Percentiles rank a stretch among this genome's conserved stretches.
Evolutionary conservation across 805 yeast species (phyloP).

Genomic region (Myxozyma neotropica): DNA sequence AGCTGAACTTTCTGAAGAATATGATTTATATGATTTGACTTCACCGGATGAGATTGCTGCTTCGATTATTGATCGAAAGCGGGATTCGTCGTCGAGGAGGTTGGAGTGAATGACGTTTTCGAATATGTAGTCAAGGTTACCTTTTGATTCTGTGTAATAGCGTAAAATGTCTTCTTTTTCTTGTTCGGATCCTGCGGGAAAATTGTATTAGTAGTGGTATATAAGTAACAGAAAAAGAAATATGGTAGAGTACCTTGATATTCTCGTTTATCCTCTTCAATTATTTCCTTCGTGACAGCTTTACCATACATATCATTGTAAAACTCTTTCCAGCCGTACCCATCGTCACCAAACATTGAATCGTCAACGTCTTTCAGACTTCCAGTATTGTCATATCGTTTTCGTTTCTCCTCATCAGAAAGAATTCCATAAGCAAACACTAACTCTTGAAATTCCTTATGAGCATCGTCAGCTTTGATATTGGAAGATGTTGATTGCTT

Average conservation of each 20-base stretch:
- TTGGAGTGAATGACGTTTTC: conserved; percentile 80
- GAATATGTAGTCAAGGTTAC: conserved; percentile 69
- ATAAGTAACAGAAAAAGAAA: background rate
- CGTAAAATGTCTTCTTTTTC: conserved; percentile 60
- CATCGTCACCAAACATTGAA: conserved; percentile 29
- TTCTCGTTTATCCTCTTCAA: conserved; percentile 64
- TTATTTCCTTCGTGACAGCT: conserved; percentile 48
- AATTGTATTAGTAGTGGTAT: background rate
- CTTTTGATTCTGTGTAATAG: conserved; percentile 59
- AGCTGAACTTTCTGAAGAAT: conserved; percentile 49
- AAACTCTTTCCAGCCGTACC: conserved; percentile 43
- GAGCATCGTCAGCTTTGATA: conserved; percentile 43
- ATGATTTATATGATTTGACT: conserved; percentile 49
- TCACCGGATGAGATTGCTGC: conserved; percentile 48
- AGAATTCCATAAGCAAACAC: conserved; percentile 76
- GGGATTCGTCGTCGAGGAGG: conserved; percentile 60
- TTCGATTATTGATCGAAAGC: conserved; percentile 59
- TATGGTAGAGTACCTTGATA: conserved; percentile 52
- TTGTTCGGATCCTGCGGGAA: conserved; percentile 36
- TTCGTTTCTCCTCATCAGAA: conserved; percentile 58
- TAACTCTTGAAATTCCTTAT: conserved; percentile 60
- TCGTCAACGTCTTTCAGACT: conserved; percentile 48
- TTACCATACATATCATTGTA: conserved; percentile 42
- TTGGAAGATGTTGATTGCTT: conserved; percentile 3
- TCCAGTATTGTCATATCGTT: conserved; percentile 72